These are phyloP conservation scores for Passiflora organensis DNA, from an alignment of 345 rosid genomes.

Conservation along the genomic window DNA sequence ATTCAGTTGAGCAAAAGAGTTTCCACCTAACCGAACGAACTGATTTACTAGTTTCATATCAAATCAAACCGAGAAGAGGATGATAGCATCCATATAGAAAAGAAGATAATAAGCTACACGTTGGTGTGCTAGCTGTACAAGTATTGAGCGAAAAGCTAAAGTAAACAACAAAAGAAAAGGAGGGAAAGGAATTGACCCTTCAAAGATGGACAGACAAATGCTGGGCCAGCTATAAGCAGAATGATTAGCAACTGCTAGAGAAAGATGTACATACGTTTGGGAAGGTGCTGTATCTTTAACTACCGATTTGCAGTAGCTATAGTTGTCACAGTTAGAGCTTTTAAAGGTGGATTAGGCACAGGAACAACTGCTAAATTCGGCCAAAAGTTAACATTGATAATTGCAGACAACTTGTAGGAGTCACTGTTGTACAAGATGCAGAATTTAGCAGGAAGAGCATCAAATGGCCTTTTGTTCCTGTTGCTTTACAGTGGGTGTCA, in stretches of 20 bases:
- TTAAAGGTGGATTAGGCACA: slow-evolving; percentile 25
- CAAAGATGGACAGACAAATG: slow-evolving; percentile 25
- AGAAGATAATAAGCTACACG: slow-evolving; percentile 23
- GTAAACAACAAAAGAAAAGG: slow-evolving; percentile 18
- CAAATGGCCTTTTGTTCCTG: slow-evolving; percentile 39
- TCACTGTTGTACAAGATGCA: slow-evolving; percentile 16
- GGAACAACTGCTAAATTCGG: slow-evolving; percentile 61
- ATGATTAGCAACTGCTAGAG: slow-evolving; percentile 21
- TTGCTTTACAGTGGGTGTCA: slow-evolving; percentile 5
- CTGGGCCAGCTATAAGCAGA: slow-evolving; percentile 40
- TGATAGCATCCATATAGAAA: slow-evolving; percentile 18
- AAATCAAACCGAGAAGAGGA: slow-evolving; percentile 3
- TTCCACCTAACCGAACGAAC: too few species aligned
- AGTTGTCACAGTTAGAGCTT: not conserved
- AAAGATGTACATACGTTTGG: not conserved
- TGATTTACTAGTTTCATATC: not conserved
- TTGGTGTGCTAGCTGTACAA: slow-evolving; percentile 38
- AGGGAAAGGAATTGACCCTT: slow-evolving; percentile 22
- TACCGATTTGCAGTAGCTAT: not conserved
- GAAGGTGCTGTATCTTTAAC: too few species aligned
- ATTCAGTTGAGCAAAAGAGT: not conserved
- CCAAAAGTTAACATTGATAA: slow-evolving; percentile 5
- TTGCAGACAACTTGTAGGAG: slow-evolving; percentile 3
- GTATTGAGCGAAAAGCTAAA: slow-evolving; percentile 32
- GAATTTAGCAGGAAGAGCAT: slow-evolving; percentile 34